phyloP scores from a whole-genome alignment of 306 rosid species.

The Fragaria iinumae region DNA sequence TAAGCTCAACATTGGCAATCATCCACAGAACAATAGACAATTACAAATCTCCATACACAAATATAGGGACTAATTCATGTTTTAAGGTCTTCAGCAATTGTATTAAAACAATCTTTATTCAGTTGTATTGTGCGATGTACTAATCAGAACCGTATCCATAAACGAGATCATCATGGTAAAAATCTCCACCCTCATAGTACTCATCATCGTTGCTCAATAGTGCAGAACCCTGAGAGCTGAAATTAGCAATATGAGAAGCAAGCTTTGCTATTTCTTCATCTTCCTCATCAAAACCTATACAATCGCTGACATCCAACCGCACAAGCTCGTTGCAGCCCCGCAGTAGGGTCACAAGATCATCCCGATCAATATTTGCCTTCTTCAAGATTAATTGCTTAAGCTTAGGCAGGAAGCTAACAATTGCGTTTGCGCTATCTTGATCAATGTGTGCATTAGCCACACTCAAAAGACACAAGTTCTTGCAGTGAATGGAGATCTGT shows the following conservation, averaged over 20 bases:
- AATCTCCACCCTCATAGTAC: rapidly evolving
- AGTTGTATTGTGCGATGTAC: too few species aligned
- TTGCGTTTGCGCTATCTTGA: background rate
- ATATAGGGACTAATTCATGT: too few species aligned
- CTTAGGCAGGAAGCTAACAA: background rate
- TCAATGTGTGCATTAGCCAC: background rate
- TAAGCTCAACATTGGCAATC: too few species aligned
- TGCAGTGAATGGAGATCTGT: background rate
- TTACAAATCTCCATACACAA: too few species aligned
- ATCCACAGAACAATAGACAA: too few species aligned
- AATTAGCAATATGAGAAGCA: background rate
- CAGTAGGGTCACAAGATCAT: background rate
- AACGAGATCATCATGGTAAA: background rate
- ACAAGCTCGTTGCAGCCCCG: background rate
- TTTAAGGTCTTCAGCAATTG: too few species aligned
- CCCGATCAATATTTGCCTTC: background rate
- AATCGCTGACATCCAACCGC: background rate
- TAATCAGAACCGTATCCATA: background rate
- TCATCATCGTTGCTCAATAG: background rate
- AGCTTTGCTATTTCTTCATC: slow-evolving; percentile 11
- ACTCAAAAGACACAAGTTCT: background rate
- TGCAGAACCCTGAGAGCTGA: background rate
- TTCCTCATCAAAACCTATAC: background rate
- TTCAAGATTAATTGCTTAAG: background rate
- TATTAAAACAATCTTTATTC: background rate